Conservation (phyloP, 176 grass and related monocot genomes). For the Areca catechu region DNA sequence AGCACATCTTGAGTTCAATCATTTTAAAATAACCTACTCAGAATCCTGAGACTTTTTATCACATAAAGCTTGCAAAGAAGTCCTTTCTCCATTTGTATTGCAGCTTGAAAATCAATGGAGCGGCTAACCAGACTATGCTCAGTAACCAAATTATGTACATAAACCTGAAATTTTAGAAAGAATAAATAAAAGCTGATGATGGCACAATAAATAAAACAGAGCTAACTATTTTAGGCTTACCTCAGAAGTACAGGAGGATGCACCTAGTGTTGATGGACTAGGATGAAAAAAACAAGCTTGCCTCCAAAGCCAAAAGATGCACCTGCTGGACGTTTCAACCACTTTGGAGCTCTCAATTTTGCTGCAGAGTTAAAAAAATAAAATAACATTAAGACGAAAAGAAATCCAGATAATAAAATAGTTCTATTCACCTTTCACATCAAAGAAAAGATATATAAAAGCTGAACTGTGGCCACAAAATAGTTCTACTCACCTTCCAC, state of each 20-base stretch:
- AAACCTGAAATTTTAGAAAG: slow-evolving; percentile 38
- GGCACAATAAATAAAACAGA: too few species aligned
- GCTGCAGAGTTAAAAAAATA: slow-evolving; percentile 36
- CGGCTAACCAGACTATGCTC: slow-evolving; percentile 85
- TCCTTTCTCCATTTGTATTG: slow-evolving; percentile 69
- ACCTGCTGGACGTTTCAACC: too few species aligned
- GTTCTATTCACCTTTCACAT: too few species aligned
- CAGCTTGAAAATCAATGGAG: slow-evolving; percentile 90
- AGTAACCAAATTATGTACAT: slow-evolving; percentile 87
- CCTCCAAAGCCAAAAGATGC: too few species aligned
- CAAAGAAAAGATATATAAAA: too few species aligned
- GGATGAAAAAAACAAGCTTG: too few species aligned
- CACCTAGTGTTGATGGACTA: slow-evolving; percentile 32
- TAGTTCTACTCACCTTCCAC: too few species aligned
- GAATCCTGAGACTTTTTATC: slow-evolving; percentile 79
- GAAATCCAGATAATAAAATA: background rate
- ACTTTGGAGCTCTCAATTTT: too few species aligned
- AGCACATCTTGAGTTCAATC: too few species aligned
- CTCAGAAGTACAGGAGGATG: slow-evolving; percentile 53
- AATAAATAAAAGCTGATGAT: background rate
- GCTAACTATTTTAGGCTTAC: slow-evolving; percentile 12
- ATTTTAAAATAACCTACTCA: slow-evolving; percentile 35
- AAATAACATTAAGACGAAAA: background rate
- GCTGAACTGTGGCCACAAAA: too few species aligned
- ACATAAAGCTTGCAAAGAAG: slow-evolving; percentile 66